Base-by-base conservation (phyloP, 2,329 filamentous ascomycete genomes). In the Emergomyces orientalis region DNA sequence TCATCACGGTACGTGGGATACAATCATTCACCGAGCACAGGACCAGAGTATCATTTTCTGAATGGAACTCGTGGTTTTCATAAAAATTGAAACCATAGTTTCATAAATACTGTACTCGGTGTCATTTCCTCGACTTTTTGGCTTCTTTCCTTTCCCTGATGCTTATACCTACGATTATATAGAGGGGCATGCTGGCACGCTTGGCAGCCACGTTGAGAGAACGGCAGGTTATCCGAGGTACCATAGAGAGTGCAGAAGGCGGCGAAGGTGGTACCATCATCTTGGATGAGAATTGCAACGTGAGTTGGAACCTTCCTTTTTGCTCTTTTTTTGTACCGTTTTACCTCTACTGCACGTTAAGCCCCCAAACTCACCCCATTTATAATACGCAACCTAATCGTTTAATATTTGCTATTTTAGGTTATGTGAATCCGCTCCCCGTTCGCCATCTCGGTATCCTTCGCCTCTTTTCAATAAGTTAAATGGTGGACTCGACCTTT, bases 1-100 rank as follows among this genome's bases (percentile, higher is more conserved):
- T 79, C 64, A 80, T 86, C 59, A 84, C 83, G 65, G 80, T 82
- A 75, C 63, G 77, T 77, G 63, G 66, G 61, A 62, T 69, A 58
- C 67, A 69, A 63, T 55, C 69, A 61, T 65, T 69, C 22, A 63
- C 63, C 32, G 58, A 65, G 49, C 64, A 64, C 19, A 65, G 55
- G 37, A 64, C 63, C 17, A 60, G 51, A 59, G 66, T 70, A 62
- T 68, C 67, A 60, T 69, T 71, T 55, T 63, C 63, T 41, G 68
- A 71, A 51, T 70, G 68, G 69, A 52, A 60, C 19, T 58, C 63
- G 45, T 69, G 65, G 65, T 66, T 66, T 58, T 63, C 7, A 52
- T 52, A 52, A 52, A 27, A 62, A 65, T 45, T 47, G 37, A 57
- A 57, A 39, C 37, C 30, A 41, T 43, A 47, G 22, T 32, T 22